Conservation (phyloP, 106 monocot species). For the Narthecium ossifragum region DNA sequence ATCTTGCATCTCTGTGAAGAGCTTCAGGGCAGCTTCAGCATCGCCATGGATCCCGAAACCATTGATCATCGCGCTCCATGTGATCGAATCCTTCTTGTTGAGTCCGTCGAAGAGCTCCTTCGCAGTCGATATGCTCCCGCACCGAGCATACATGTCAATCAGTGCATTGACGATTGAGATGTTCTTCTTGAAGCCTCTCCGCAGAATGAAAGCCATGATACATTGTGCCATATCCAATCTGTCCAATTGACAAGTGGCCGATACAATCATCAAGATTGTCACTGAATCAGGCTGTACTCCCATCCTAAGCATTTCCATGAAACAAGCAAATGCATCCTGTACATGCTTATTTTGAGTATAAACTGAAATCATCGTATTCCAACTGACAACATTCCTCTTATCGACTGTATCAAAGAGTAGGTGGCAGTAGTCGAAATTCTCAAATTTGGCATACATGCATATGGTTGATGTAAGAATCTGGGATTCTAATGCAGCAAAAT, state of each 20-base stretch:
- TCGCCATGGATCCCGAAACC: conserved; percentile 57
- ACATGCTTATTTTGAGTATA: conserved; percentile 21
- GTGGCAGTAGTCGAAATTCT: conserved; percentile 25
- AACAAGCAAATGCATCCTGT: conserved; percentile 23
- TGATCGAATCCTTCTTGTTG: conserved; percentile 36
- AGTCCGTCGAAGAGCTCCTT: conserved; percentile 32
- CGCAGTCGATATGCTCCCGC: conserved; percentile 36
- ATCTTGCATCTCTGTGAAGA: conserved; percentile 43
- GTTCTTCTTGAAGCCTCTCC: conserved; percentile 26
- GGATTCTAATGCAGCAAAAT: conserved; percentile 23
- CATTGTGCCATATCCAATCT: conserved; percentile 19
- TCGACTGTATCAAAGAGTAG: conserved; percentile 33
- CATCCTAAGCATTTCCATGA: conserved; percentile 40
- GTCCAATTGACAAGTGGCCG: conserved; percentile 39
- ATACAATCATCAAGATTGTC: conserved; percentile 43
- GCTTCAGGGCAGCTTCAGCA: conserved; percentile 32
- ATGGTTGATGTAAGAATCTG: conserved; percentile 47
- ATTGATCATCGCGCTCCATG: conserved; percentile 74
- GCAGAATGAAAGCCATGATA: conserved; percentile 22
- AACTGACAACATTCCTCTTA: conserved; percentile 32
- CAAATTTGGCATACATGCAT: conserved; percentile 58
- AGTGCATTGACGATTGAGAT: conserved; percentile 36
- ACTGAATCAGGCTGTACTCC: conserved; percentile 37
- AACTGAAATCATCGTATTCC: conserved; percentile 61
- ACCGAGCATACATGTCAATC: conserved; percentile 45